phyloP scores from a whole-genome alignment of 2,329 filamentous ascomycete genomes.

The Cephalotrichum gorgonifer region DNA sequence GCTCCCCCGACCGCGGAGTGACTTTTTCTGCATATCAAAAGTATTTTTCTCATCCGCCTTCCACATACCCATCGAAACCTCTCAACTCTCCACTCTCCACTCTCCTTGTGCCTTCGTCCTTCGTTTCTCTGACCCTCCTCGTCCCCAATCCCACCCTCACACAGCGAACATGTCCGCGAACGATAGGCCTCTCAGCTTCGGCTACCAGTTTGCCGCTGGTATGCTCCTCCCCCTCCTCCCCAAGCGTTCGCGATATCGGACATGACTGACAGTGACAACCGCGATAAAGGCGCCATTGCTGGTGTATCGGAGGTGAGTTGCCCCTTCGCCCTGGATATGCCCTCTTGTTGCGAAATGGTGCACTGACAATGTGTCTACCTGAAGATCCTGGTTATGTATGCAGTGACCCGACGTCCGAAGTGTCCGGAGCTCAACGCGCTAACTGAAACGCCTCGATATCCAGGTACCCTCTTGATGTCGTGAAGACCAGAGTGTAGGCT shows the following conservation, averaged over 20 bases:
- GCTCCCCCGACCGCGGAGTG: too few relatives aligned
- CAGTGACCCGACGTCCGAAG: constrained; percentile 6
- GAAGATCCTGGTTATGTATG: constrained; percentile 81
- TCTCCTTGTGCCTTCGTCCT: too few relatives aligned
- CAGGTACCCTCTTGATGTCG: constrained; percentile 97
- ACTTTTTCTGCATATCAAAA: too few relatives aligned
- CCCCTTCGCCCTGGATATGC: constrained; percentile 2
- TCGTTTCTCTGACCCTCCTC: too few relatives aligned
- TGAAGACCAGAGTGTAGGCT: constrained; percentile 91
- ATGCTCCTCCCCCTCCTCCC: constrained; percentile 24
- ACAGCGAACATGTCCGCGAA: neutral
- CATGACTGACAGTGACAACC: constrained; percentile 14
- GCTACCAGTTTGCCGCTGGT: constrained; percentile 93
- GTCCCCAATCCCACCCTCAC: too few relatives aligned
- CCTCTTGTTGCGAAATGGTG: neutral
- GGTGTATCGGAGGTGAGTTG: constrained; percentile 86
- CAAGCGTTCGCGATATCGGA: constrained; percentile 10
- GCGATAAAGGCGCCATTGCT: constrained; percentile 66
- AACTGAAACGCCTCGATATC: constrained; percentile 9
- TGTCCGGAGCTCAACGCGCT: neutral
- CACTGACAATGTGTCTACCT: neutral
- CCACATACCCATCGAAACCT: too few relatives aligned
- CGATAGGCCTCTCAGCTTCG: constrained; percentile 7
- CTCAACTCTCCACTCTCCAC: too few relatives aligned
- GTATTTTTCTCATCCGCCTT: too few relatives aligned